Base-by-base conservation (phyloP, 768 basidiomycete genomes). In the Leccinum boreale region DNA sequence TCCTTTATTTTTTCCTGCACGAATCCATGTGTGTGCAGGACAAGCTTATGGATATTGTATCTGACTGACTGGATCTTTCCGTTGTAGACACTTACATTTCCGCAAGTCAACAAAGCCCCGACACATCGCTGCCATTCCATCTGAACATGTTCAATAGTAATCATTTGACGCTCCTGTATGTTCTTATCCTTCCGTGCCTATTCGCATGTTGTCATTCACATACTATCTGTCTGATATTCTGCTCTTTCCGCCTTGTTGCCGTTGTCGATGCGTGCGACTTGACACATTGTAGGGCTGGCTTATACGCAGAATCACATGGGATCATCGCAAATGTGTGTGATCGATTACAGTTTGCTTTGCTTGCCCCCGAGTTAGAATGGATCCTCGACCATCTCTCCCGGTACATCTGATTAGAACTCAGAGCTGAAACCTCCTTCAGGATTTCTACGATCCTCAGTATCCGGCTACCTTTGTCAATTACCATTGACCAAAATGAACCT, bases 251-350 rank as follows among this genome's bases (percentile, higher is more conserved):
- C n/a, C 10, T 21, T 23, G 10, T 23, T 28, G 19, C 19, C 24
- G 21, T 33, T 8, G 5, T 8, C n/a, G 21, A 46, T 55, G 14
- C 17, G 46, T 21, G 15, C 46, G 31, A 59, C 21, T 39, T 19
- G 45, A 21, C 39, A 12, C 50, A 28, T 26, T 33, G 15, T 55
- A 92, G 90, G 84, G 94, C 92, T 29, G 94, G 94, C 4, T 80
- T 95, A 3, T 83, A 92, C 66, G 86, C 88, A 0, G 91, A 94
- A 72, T 89, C 89, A 29, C 91, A 94, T 71, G 92, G 92, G 3
- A 91, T 95, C 51, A 83, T 95, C 36, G 90, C 84, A 29, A 95
- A 95, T 69, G 90, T 91, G 65, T 33, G 81, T 66, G 14, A 35
- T 15, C 15, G n/a, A 31, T 35, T 52, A 9, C 6, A 21, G 17